Conservation (phyloP, 495 filamentous ascomycete genomes). For the Penicillium arizonense region DNA sequence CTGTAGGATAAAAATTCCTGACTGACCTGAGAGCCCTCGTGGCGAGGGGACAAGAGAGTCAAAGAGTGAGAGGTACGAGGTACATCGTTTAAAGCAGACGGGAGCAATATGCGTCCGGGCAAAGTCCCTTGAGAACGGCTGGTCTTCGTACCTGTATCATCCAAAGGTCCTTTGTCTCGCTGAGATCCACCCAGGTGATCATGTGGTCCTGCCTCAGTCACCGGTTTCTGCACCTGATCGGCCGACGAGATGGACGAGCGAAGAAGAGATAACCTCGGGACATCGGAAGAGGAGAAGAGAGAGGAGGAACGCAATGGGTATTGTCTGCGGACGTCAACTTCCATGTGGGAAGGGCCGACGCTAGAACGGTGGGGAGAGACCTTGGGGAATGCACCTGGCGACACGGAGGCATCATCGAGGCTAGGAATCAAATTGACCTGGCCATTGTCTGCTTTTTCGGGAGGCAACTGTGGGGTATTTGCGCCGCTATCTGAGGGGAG, state of each 20-base stretch:
- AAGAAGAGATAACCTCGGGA: conserved; percentile 26
- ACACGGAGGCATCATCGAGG: conserved; percentile 34
- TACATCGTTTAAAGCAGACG: conserved; percentile 33
- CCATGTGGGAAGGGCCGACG: conserved; percentile 41
- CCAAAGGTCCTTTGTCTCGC: conserved; percentile 17
- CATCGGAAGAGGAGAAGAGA: conserved; percentile 29
- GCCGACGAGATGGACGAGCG: conserved; percentile 29
- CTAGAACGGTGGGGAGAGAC: conserved; percentile 33
- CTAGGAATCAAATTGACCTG: conserved; percentile 28
- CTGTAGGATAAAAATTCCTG: conserved; percentile 19
- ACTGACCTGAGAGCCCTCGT: conserved; percentile 15
- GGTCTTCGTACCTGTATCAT: conserved; percentile 24
- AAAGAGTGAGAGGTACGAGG: conserved; percentile 20
- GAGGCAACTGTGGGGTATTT: conserved; percentile 49
- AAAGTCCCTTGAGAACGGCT: conserved; percentile 17
- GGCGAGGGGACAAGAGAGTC: conserved; percentile 13
- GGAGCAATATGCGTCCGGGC: conserved; percentile 28
- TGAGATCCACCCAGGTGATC: conserved; percentile 2
- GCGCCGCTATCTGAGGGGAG: conserved; percentile 47
- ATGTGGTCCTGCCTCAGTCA: conserved; percentile 12
- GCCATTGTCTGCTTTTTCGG: conserved; percentile 34
- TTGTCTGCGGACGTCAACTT: conserved; percentile 45
- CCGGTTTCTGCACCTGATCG: conserved; percentile 23
- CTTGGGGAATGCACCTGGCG: conserved; percentile 35
- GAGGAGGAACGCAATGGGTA: conserved; percentile 31